Evolutionary conservation across 176 grass and related monocot species (phyloP).

Genomic region (Carex littledalei): DNA sequence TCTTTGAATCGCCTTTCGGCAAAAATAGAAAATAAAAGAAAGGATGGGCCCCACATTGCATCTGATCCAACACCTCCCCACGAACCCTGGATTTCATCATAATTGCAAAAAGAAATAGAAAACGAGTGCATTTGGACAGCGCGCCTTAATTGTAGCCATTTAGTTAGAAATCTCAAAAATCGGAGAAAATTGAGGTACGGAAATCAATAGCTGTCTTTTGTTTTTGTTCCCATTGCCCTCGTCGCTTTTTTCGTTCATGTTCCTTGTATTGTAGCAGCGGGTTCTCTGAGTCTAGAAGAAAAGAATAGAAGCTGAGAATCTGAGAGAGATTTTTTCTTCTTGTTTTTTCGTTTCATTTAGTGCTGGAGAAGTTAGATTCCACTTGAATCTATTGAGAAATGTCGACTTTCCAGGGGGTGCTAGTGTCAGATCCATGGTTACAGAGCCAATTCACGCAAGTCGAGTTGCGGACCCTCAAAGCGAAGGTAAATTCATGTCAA

Average conservation of each 20-base stretch:
- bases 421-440: constrained; percentile 92
- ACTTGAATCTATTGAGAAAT: constrained; percentile 27
- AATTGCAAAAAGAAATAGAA: not conserved
- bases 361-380: not conserved
- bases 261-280: not conserved
- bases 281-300: not conserved
- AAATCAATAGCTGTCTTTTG: constrained; percentile 3
- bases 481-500: constrained; percentile 49
- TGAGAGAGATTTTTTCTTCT: constrained; percentile 4
- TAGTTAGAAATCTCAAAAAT: constrained; percentile 7
- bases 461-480: constrained; percentile 82
- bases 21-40: constrained; percentile 29
- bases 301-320: constrained; percentile 14
- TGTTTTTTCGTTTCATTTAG: not conserved
- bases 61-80: constrained; percentile 38
- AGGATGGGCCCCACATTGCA: constrained; percentile 8
- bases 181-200: not conserved
- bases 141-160: constrained; percentile 6
- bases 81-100: constrained; percentile 41
- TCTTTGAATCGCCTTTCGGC: not conserved
- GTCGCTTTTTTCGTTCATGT: not conserved
- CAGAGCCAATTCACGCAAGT: constrained; percentile 99
- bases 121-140: not conserved
- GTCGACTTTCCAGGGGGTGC: constrained; percentile 80
- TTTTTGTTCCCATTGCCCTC: not conserved